Percentiles rank a stretch among this genome's conserved stretches.
Conservation (phyloP, 257 asterid genomes). For the Scutellaria baicalensis region DNA sequence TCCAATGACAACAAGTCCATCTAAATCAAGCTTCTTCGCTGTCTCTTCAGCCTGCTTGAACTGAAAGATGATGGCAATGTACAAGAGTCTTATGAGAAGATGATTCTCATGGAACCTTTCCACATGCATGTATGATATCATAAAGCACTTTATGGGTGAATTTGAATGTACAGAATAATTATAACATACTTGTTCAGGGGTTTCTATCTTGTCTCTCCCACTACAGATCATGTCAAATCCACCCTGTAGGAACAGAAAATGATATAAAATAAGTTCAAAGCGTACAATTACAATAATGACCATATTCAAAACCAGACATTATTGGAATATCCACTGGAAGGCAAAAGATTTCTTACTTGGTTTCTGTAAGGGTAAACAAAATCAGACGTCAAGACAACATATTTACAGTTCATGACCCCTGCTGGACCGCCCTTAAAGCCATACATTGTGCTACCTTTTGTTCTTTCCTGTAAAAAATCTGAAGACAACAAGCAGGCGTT, state of each 20-base stretch:
- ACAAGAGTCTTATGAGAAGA: background rate
- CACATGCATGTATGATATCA: background rate
- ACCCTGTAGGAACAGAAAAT: constrained; percentile 34
- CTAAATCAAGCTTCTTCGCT: constrained; percentile 59
- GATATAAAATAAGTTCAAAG: background rate
- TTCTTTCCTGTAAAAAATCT: constrained; percentile 65
- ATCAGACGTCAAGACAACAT: constrained; percentile 46
- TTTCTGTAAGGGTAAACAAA: constrained; percentile 61
- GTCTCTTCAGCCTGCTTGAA: constrained; percentile 80
- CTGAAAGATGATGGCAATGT: constrained; percentile 22
- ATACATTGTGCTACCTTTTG: constrained; percentile 66
- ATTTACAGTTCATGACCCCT: constrained; percentile 69
- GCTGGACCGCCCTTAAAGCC: constrained; percentile 91
- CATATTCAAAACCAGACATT: background rate
- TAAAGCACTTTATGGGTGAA: background rate
- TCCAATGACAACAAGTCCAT: constrained; percentile 82
- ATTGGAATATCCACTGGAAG: background rate
- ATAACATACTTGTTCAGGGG: constrained; percentile 68
- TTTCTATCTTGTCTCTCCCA: constrained; percentile 85
- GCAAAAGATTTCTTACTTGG: constrained; percentile 34
- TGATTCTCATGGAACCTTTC: background rate
- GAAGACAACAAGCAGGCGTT: background rate
- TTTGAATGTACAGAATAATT: background rate
- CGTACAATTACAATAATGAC: background rate
- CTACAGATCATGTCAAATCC: constrained; percentile 85